These are phyloP conservation scores for Cryptococcus floricola DNA, from an alignment of 1,284 basidiomycete genomes.

Conservation along the genomic window DNA sequence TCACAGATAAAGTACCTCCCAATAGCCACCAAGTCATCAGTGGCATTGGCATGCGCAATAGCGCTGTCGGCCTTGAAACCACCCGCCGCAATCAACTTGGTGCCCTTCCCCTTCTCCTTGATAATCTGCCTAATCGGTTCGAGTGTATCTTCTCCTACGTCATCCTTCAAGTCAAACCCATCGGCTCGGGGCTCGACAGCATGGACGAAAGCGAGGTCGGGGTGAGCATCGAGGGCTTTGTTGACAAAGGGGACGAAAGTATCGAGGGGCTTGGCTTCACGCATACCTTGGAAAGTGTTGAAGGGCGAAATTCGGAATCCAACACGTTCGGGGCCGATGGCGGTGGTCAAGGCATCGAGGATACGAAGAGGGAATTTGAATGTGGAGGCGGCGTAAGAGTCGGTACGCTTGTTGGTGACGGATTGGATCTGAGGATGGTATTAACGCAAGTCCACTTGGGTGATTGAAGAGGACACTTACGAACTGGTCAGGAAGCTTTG, in stretches of 20 bases:
- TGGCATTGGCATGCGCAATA: constrained; percentile 30
- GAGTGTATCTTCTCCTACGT: constrained; percentile 15
- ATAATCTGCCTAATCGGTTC: constrained; percentile 20
- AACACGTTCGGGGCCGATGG: constrained; percentile 54
- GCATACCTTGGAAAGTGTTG: constrained; percentile 50
- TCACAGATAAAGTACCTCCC: constrained; percentile 53
- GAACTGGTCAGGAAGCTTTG: constrained; percentile 55
- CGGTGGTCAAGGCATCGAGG: constrained; percentile 52
- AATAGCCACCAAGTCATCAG: constrained; percentile 52
- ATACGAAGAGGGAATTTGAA: constrained; percentile 56
- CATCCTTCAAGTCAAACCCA: not conserved
- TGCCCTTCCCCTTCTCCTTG: constrained; percentile 12
- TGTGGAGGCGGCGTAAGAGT: constrained; percentile 61
- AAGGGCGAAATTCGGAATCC: constrained; percentile 58
- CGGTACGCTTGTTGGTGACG: constrained; percentile 55
- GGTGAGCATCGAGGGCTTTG: constrained; percentile 45
- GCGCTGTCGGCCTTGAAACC: constrained; percentile 46
- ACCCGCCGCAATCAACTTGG: constrained; percentile 53
- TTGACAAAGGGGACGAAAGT: constrained; percentile 12
- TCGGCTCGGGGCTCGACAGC: constrained; percentile 52
- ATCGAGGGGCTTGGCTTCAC: not conserved
- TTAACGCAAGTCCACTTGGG: constrained; percentile 9
- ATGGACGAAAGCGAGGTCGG: constrained; percentile 59
- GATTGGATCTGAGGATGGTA: constrained; percentile 46
- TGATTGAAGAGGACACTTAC: constrained; percentile 19